Percentiles rank a stretch among this genome's conserved stretches.
phyloP scores from a whole-genome alignment of 805 yeast genomes.

The Saccharomycopsis fodiens region DNA sequence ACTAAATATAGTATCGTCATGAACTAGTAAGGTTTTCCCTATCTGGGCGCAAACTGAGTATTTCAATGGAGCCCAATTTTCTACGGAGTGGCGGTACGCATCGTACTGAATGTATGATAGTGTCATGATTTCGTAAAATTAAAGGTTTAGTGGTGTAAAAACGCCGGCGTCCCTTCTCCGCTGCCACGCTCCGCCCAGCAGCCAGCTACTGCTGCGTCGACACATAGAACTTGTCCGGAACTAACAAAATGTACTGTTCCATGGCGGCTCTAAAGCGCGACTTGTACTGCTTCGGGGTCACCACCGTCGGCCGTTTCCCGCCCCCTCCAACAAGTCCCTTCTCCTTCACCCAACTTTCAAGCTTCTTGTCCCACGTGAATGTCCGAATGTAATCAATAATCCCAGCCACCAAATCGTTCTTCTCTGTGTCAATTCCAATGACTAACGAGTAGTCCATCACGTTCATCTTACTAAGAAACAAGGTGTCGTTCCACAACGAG shows the following conservation, averaged over 20 bases:
- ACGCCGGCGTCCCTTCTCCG: no score
- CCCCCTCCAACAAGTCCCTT: conserved; percentile 82
- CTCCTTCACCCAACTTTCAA: conserved; percentile 98
- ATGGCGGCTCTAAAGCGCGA: conserved; percentile 93
- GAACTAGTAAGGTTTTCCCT: no score
- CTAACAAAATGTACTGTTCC: conserved; percentile 92
- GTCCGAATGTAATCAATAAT: conserved; percentile 91
- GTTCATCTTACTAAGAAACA: conserved; percentile 91
- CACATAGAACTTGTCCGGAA: conserved; percentile 41
- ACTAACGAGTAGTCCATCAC: conserved; percentile 98
- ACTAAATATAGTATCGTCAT: no score
- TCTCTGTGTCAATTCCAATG: conserved; percentile 72
- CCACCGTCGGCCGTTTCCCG: conserved; percentile 92
- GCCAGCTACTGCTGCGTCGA: conserved; percentile 13
- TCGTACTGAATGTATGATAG: no score
- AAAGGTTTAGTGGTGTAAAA: no score
- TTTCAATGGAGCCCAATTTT: no score
- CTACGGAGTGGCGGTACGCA: no score
- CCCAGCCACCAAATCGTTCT: conserved; percentile 73
- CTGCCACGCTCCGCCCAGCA: no score
- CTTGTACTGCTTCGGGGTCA: conserved; percentile 93
- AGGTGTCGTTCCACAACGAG: conserved; percentile 90
- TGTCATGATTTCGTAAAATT: no score
- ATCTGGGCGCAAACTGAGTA: no score
- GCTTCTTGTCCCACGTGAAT: conserved; percentile 97